Evolutionary conservation across 1,139 yeast species (phyloP).

Genomic region (Zhuliangozyma blackwelliae): DNA sequence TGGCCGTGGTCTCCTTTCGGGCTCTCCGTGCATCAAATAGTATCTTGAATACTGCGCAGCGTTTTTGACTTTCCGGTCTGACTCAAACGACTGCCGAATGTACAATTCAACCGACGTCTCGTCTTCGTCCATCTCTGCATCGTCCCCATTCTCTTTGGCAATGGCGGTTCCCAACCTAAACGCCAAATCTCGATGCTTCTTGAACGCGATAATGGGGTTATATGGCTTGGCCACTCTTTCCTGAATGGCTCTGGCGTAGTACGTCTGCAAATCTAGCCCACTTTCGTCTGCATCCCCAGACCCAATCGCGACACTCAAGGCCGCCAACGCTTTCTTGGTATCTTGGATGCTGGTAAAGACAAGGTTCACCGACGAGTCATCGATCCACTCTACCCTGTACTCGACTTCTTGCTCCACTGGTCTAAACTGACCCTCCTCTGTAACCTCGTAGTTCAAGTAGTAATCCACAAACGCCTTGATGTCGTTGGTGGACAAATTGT

Average conservation of each 20-base stretch:
- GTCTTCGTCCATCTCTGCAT: slow-evolving; percentile 36
- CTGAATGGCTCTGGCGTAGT: slow-evolving; percentile 23
- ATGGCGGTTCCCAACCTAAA: slow-evolving; percentile 24
- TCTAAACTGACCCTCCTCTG: slow-evolving; percentile 18
- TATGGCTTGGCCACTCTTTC: slow-evolving; percentile 38
- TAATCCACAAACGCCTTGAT: slow-evolving; percentile 53
- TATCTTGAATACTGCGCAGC: slow-evolving; percentile 62
- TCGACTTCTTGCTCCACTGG: slow-evolving; percentile 26
- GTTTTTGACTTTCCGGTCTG: slow-evolving; percentile 56
- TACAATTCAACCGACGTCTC: slow-evolving; percentile 37
- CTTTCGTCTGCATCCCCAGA: slow-evolving; percentile 1
- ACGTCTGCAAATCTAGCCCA: slow-evolving; percentile 8
- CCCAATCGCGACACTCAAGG: slow-evolving; percentile 22
- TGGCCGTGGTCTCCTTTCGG: slow-evolving; percentile 41
- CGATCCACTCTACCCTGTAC: slow-evolving; percentile 64
- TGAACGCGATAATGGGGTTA: slow-evolving; percentile 33
- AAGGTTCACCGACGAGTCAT: slow-evolving; percentile 56
- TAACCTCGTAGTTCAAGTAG: slow-evolving; percentile 37
- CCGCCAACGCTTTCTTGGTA: slow-evolving; percentile 36
- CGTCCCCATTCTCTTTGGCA: neutral
- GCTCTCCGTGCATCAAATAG: slow-evolving; percentile 72
- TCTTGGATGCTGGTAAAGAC: slow-evolving; percentile 47
- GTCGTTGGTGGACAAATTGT: slow-evolving; percentile 60
- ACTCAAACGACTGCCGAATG: slow-evolving; percentile 48
- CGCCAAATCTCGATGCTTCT: slow-evolving; percentile 28